Evolutionary conservation across 306 rosid genomes (phyloP).

Genomic region (Morella rubra): DNA sequence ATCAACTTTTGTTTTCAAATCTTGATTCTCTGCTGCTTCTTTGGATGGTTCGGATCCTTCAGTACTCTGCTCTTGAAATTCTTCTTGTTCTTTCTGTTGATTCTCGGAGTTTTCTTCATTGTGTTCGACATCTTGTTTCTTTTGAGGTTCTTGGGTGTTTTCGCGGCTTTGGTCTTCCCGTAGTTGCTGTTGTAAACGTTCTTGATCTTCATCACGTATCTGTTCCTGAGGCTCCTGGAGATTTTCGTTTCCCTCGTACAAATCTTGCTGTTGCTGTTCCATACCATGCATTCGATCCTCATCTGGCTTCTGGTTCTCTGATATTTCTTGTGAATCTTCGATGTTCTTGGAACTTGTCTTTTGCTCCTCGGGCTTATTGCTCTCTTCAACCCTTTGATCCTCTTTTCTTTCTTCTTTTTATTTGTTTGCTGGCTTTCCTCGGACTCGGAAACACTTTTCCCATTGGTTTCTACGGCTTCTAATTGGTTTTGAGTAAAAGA

Average conservation of each 20-base stretch:
- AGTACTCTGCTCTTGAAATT: constrained; percentile 9
- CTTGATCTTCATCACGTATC: constrained; percentile 4
- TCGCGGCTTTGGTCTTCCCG: constrained; percentile 14
- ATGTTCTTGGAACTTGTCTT: constrained; percentile 1
- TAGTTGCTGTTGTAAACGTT: constrained; percentile 2
- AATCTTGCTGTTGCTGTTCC: constrained; percentile 19
- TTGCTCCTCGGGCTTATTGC: constrained; percentile 14
- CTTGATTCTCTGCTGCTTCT: constrained; percentile 8
- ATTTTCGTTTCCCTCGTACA: constrained; percentile 11
- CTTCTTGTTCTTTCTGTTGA: constrained; percentile 19
- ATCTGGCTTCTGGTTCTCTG: constrained; percentile 15
- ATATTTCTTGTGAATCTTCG: constrained; percentile 14
- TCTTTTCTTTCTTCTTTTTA: constrained; percentile 12
- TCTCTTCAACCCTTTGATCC: constrained; percentile 26
- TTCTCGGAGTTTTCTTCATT: constrained; percentile 41
- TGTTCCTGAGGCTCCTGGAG: constrained; percentile 16
- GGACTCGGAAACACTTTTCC: constrained; percentile 33
- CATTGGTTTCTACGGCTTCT: constrained; percentile 13
- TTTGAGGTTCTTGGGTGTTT: constrained; percentile 27
- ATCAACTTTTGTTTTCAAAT: constrained; percentile 9
- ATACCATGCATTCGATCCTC: constrained; percentile 25
- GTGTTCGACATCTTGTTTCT: constrained; percentile 29
- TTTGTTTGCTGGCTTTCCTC: constrained; percentile 28
- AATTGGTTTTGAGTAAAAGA: no score
- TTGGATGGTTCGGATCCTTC: constrained; percentile 18